Conservation (phyloP, 2,329 filamentous ascomycete species). For the Cytospora mali region DNA sequence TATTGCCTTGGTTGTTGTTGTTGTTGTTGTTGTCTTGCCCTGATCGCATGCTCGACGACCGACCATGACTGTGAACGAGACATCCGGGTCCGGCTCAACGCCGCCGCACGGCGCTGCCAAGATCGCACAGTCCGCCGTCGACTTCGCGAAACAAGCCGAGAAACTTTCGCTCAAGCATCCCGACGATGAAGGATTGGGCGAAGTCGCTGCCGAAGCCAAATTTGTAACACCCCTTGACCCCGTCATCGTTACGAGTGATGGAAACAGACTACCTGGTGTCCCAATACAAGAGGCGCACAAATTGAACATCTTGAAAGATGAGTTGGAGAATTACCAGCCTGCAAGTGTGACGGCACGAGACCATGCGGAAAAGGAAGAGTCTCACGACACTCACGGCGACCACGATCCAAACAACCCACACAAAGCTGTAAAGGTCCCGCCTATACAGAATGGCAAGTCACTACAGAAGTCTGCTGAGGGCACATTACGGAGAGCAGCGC, state of each 20-base stretch:
- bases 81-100: neutral
- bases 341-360: constrained; percentile 20
- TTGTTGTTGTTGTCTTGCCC: neutral
- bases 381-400: constrained; percentile 41
- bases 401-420: constrained; percentile 36
- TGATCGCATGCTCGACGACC: constrained; percentile 3
- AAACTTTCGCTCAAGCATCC: constrained; percentile 52
- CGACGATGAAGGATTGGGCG: constrained; percentile 37
- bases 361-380: constrained; percentile 34
- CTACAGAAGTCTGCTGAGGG: constrained; percentile 50
- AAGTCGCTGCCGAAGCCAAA: constrained; percentile 63
- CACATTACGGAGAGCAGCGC: constrained; percentile 52
- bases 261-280: constrained; percentile 67
- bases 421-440: constrained; percentile 28
- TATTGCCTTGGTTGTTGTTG: too few species aligned
- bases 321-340: constrained; percentile 40
- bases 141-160: constrained; percentile 64
- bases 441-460: constrained; percentile 38
- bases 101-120: constrained; percentile 9
- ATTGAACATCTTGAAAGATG: constrained; percentile 65
- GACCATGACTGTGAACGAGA: constrained; percentile 12
- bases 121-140: constrained; percentile 48
- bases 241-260: constrained; percentile 69
- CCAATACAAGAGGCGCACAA: constrained; percentile 71
- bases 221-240: constrained; percentile 72